phyloP scores from a whole-genome alignment of 1,284 basidiomycete genomes.

The Ustilago cynodontis region DNA sequence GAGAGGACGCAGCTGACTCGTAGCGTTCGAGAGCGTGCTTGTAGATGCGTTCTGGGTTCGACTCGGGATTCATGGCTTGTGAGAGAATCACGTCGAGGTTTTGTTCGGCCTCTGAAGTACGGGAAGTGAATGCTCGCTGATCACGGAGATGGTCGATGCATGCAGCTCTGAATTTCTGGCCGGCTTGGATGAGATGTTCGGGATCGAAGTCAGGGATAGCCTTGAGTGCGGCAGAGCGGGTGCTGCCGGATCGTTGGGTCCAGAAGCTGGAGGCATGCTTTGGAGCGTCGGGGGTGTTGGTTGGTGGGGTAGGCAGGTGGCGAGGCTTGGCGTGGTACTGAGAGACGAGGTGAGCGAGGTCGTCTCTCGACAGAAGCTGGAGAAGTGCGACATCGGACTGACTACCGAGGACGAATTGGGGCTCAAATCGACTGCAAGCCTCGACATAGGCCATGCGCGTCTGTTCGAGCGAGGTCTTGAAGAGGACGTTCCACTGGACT shows the following conservation, averaged over 20 bases:
- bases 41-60: conserved; percentile 22
- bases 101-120: conserved; percentile 1
- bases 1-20: neutral
- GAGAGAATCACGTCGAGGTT: conserved; percentile 18
- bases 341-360: conserved; percentile 12
- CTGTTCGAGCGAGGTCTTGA: conserved; percentile 25
- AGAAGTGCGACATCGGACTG: conserved; percentile 31
- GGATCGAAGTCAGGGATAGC: conserved; percentile 19
- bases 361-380: neutral
- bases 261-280: neutral
- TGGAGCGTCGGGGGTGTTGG: neutral
- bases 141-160: conserved; percentile 19
- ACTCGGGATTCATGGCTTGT: conserved; percentile 35
- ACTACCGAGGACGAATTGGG: conserved; percentile 10
- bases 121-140: neutral
- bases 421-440: conserved; percentile 31
- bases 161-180: conserved; percentile 22
- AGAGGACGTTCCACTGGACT: conserved; percentile 27
- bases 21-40: conserved; percentile 10
- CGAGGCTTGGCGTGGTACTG: conserved; percentile 12
- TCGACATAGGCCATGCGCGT: conserved; percentile 29
- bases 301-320: conserved; percentile 16
- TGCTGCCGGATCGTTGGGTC: conserved; percentile 1
- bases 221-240: neutral
- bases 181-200: conserved; percentile 19